These are phyloP conservation scores for Thymus mandschuricus DNA, from an alignment of 257 asterid species.

Conservation along the genomic window DNA sequence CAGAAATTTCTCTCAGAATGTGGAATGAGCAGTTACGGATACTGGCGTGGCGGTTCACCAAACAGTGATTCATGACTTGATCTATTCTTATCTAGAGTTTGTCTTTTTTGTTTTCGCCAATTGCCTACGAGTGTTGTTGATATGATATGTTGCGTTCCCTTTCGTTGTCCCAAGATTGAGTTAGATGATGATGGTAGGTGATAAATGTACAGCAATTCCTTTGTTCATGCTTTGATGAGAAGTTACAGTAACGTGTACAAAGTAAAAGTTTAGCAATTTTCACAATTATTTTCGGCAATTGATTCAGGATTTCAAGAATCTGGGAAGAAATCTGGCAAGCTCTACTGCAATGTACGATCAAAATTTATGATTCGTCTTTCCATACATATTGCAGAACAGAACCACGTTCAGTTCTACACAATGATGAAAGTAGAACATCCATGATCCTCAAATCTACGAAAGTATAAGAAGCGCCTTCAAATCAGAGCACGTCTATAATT, in stretches of 20 bases:
- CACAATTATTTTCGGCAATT: too few relatives aligned
- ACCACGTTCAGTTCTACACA: not conserved
- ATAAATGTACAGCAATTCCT: slow-evolving; percentile 24
- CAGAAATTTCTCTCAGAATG: slow-evolving; percentile 71
- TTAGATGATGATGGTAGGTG: not conserved
- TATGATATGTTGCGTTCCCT: not conserved
- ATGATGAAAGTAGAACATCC: not conserved
- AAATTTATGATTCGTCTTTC: not conserved
- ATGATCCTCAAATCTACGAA: not conserved
- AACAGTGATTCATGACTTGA: slow-evolving; percentile 20
- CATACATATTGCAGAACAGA: not conserved
- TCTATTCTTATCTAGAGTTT: not conserved
- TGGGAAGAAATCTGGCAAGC: too few relatives aligned
- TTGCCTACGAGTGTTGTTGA: not conserved
- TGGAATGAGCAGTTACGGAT: slow-evolving; percentile 70
- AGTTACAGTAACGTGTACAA: too few relatives aligned
- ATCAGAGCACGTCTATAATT: not conserved
- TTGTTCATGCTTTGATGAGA: too few relatives aligned
- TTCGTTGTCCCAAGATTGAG: too few relatives aligned
- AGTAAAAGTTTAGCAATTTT: too few relatives aligned
- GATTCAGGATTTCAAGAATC: too few relatives aligned
- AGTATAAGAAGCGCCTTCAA: too few relatives aligned
- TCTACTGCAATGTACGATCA: not conserved
- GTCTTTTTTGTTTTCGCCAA: not conserved
- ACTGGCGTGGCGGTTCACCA: slow-evolving; percentile 68